Evolutionary conservation across 331 rosid genomes (phyloP), one percentile per base, ranked within the genome.

Genomic region (Arachis monticola): DNA sequence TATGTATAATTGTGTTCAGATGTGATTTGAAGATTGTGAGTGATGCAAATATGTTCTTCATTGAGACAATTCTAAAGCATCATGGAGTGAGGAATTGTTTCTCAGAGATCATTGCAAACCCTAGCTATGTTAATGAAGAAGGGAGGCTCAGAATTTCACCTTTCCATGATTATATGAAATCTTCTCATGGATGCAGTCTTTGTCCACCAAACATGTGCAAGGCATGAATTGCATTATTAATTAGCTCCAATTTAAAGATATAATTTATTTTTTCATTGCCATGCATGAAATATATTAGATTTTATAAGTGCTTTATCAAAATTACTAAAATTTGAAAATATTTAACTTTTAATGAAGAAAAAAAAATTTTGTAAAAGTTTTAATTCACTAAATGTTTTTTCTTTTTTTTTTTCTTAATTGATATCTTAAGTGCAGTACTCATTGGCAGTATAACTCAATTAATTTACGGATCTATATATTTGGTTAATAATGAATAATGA

Each of bases 181-280:
- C 87, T 70, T 80, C 85, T 42, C 89, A 85, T 64, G 89, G 85
- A 42, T 85, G 89, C 75, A 80, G 35, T 66, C 83, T 82, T 27
- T 85, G 89, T 67, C 89, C 89, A 69, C 87, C 87, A 70, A 85
- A 85, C 70, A 85, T 85, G 89, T 85, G 89, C 89, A 85, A 82
- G 85, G 89, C 55, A 70, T 35, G 40, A 35, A 70, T 40, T 38
- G 17, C 74, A 38, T 38, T 53, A 52, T 6, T n/a, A 35, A 35
- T 35, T 35, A 1, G 40, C 40, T 32, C 73, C 12, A 0, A 50
- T 17, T 17, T 17, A 17, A 17, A 50, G 53, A 50, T 52, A 31
- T 48, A n/a, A n/a, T 69, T 68, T 68, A 68, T 31, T 48, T 67
- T 5, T 44, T 4, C 40, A 67, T 30, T 27, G 5, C 22, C 71